phyloP scores from a whole-genome alignment of 345 rosid genomes.

The Psidium friedrichsthalianum region DNA sequence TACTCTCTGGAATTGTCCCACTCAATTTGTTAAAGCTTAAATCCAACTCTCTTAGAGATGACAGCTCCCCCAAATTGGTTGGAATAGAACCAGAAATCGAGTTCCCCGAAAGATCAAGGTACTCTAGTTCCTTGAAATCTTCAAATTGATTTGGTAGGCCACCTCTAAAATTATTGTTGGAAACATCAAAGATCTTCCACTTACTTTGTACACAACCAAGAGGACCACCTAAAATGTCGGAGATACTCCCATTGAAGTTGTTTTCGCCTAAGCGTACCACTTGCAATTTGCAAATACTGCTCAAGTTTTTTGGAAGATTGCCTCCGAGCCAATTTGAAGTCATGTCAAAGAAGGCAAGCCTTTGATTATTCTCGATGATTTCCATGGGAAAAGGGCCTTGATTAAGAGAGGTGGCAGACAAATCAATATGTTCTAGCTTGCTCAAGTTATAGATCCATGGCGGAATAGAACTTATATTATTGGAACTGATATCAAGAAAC shows the following conservation, averaged over 20 bases:
- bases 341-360: background rate
- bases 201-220: background rate
- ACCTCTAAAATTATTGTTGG: rapidly evolving
- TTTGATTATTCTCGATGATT: background rate
- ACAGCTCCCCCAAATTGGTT: rapidly evolving
- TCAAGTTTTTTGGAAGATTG: background rate
- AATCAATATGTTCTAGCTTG: background rate
- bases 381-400: background rate
- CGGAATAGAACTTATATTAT: background rate
- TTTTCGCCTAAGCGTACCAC: rapidly evolving
- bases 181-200: background rate
- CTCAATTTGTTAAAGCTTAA: rapidly evolving
- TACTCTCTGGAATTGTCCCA: background rate
- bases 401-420: background rate
- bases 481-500: background rate
- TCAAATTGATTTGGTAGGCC: background rate
- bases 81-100: background rate
- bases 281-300: background rate
- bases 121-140: background rate
- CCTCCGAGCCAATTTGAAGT: background rate
- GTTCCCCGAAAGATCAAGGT: rapidly evolving
- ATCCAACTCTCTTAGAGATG: background rate
- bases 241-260: background rate
- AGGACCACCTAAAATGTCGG: background rate
- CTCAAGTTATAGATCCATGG: background rate